Base-by-base conservation (phyloP, 2,329 filamentous ascomycete species). In the Rugonectria rugulosa region DNA sequence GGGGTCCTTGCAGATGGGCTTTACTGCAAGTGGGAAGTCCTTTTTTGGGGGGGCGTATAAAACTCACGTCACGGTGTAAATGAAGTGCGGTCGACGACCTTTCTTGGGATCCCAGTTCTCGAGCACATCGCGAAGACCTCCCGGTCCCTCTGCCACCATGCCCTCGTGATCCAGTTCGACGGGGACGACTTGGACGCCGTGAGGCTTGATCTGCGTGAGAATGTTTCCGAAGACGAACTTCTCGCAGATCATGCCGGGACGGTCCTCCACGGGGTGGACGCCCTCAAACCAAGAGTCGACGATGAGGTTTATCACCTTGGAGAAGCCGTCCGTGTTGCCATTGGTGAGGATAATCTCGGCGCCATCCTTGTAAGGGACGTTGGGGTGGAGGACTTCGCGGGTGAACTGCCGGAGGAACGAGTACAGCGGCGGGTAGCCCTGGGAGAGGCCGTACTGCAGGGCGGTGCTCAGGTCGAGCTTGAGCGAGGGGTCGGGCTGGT, bases 31-130 rank as follows among this genome's bases (percentile, higher is more conserved):
- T 15, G 31, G 20, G 15, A 27, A n/a, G n/a, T n/a, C n/a, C n/a
- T n/a, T n/a, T n/a, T n/a, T 14, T 32, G 34, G 9, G 14, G 6
- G 3, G 11, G 10, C 26, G 3, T 9, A 23, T 31, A n/a, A n/a
- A n/a, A 86, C 88, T 82, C 74, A 92, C 87, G 91, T 93, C 61
- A 97, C 90, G 2, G 91, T 96, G 72, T 97, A 97, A 79, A 97
- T 82, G 62, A 97, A 71, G 72, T 94, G 90, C 34, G 93, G 93
- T 54, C 89, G 81, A 68, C 85, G 88, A 1, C 93, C 93, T 65
- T 82, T 87, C 34, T 79, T 79, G 41, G 80, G 79, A 71, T 97
- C 90, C 93, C 93, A 97, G 64, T 90, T 92, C 48, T 87, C 83
- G 24, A 97, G 77, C 1, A 97, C 86, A 64, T 96, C 89, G 56